Evolutionary conservation across 192 early-diverging fungal genomes (phyloP).

Genomic region (Coemansia sp.): DNA sequence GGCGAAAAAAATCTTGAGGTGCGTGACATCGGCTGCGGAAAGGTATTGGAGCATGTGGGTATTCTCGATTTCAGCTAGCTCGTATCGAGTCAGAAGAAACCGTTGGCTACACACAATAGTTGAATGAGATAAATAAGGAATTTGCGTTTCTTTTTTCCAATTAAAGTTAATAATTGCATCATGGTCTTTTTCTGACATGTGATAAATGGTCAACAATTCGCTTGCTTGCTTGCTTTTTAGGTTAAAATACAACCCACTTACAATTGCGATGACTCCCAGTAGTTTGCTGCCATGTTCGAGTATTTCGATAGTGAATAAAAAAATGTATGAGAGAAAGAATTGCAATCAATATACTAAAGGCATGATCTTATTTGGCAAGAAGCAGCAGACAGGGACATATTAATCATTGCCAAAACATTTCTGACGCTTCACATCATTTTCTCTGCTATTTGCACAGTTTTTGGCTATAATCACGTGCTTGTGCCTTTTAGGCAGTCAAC

Average conservation of each 20-base stretch:
- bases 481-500: background rate
- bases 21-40: conserved; percentile 18
- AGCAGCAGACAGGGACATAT: too few relatives aligned
- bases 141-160: background rate
- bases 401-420: too few relatives aligned
- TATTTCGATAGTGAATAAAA: background rate
- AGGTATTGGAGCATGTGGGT: conserved; percentile 25
- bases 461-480: conserved; percentile 4
- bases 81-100: conserved; percentile 44
- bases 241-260: conserved; percentile 15
- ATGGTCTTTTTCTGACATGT: too few relatives aligned
- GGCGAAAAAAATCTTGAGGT: conserved; percentile 43
- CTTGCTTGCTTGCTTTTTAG: conserved; percentile 1
- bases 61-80: conserved; percentile 38
- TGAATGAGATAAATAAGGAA: too few relatives aligned
- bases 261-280: conserved; percentile 55
- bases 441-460: background rate
- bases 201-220: too few relatives aligned
- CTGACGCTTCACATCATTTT: background rate
- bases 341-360: background rate
- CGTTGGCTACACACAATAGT: conserved; percentile 31
- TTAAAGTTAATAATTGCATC: background rate
- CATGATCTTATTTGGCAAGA: background rate
- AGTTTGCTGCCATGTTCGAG: conserved; percentile 48
- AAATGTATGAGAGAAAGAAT: background rate